A percentile compares a stretch with the other conserved stretches of the same genome.
Conservation (phyloP, 2,329 filamentous ascomycete genomes). For the Ascochyta pisi region DNA sequence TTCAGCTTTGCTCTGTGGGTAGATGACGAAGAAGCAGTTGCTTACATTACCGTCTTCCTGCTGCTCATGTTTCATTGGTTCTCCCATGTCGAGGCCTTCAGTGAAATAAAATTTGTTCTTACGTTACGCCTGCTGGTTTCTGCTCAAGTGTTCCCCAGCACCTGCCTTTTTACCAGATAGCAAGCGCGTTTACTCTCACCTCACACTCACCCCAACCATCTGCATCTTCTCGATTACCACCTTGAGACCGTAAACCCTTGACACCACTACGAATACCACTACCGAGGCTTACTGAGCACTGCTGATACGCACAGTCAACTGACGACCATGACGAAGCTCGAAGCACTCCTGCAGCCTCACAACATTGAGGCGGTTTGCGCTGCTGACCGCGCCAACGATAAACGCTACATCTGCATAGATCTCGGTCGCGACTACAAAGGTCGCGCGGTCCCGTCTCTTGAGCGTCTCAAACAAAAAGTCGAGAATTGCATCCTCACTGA, state of each 20-base stretch:
- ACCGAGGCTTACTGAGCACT: background rate
- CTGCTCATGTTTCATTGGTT: background rate
- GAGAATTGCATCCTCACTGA: slow-evolving; percentile 11
- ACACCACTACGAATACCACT: too few species aligned
- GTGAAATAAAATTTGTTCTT: background rate
- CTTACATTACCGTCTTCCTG: background rate
- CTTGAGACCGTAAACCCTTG: too few species aligned
- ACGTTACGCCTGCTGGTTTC: background rate
- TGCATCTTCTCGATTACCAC: background rate
- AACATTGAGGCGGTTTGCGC: slow-evolving; percentile 18
- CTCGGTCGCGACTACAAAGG: slow-evolving; percentile 21
- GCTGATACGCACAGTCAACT: background rate
- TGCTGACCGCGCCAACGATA: slow-evolving; percentile 13
- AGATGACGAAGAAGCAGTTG: too few species aligned
- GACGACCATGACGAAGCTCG: slow-evolving; percentile 22
- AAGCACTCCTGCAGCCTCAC: slow-evolving; percentile 21
- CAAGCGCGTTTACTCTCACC: slow-evolving; percentile 8
- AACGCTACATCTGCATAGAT: slow-evolving; percentile 27
- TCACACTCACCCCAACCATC: background rate
- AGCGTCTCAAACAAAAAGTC: slow-evolving; percentile 15
- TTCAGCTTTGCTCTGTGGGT: too few species aligned
- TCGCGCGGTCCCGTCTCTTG: slow-evolving; percentile 16
- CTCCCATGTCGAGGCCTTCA: background rate
- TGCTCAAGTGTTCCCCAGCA: background rate
- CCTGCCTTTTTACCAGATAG: background rate